Conservation (phyloP, 805 yeast species). For the Kluyveromyces siamensis region DNA sequence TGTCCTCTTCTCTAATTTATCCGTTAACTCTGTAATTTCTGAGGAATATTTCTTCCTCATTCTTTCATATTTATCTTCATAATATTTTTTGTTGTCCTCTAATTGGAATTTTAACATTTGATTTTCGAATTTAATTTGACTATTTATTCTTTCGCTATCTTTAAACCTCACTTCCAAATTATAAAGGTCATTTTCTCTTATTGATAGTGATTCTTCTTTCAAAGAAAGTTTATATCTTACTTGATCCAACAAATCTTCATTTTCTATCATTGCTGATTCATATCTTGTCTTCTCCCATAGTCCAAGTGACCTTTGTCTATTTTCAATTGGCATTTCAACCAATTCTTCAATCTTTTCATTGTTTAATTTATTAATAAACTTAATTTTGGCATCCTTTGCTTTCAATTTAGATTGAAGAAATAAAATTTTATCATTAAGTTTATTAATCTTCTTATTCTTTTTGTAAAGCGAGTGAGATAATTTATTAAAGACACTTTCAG, state of each 20-base stretch:
- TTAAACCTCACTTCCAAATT: background rate
- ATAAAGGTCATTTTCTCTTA: background rate
- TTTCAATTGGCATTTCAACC: background rate
- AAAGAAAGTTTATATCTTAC: background rate
- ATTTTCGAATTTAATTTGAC: background rate
- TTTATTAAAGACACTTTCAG: background rate
- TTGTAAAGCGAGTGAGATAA: background rate
- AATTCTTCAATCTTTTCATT: background rate
- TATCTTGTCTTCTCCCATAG: constrained; percentile 2
- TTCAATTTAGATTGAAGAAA: background rate
- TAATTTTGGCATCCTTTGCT: background rate
- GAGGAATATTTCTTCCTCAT: background rate
- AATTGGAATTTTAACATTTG: background rate
- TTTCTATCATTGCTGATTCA: background rate
- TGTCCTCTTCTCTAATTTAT: background rate
- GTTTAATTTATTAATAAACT: background rate
- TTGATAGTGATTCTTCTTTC: background rate
- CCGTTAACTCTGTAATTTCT: background rate
- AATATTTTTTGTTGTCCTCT: background rate
- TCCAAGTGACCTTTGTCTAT: constrained; percentile 1
- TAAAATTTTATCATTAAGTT: background rate
- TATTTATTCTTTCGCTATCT: background rate
- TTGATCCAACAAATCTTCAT: constrained; percentile 1
- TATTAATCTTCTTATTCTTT: background rate
- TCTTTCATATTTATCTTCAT: background rate